These are phyloP conservation scores for Amanita phalloides DNA, from an alignment of 768 basidiomycete genomes.

Conservation along the genomic window DNA sequence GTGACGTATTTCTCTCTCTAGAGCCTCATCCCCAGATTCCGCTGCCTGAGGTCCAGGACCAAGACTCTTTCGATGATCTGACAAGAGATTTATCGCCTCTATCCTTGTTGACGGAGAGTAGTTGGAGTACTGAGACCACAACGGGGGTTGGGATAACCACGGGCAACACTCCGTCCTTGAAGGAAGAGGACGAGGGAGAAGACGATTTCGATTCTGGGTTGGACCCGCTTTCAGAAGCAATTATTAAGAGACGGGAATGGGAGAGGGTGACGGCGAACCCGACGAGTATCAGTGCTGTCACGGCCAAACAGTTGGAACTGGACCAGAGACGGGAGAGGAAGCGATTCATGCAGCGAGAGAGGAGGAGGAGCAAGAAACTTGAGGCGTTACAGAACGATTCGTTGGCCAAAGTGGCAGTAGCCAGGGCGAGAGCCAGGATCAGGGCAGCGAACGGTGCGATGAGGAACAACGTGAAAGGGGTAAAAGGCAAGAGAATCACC, in stretches of 20 bases:
- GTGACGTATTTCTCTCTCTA: background rate
- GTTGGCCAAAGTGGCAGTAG: background rate
- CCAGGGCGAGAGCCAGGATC: background rate
- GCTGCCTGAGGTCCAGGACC: background rate
- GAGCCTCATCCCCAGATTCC: background rate
- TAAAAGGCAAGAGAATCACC: conserved; percentile 8
- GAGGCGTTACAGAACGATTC: background rate
- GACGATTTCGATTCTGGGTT: too few species aligned
- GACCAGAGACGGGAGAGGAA: background rate
- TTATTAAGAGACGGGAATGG: background rate
- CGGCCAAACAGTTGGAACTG: background rate
- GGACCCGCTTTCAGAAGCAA: background rate
- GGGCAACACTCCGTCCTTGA: background rate
- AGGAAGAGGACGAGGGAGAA: too few species aligned
- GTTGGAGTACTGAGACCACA: background rate
- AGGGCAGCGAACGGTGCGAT: background rate
- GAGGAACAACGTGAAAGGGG: background rate
- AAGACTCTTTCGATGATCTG: background rate
- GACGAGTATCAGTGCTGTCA: background rate
- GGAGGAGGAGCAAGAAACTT: background rate
- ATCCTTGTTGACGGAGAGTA: conserved; percentile 1
- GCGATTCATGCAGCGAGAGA: background rate
- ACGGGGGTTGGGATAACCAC: background rate
- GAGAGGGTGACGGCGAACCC: background rate
- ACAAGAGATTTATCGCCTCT: background rate